Evolutionary conservation across 2,329 filamentous ascomycete species (phyloP), one percentile per base, ranked within the genome.

Genomic region (Decorospora gaudefroyi): DNA sequence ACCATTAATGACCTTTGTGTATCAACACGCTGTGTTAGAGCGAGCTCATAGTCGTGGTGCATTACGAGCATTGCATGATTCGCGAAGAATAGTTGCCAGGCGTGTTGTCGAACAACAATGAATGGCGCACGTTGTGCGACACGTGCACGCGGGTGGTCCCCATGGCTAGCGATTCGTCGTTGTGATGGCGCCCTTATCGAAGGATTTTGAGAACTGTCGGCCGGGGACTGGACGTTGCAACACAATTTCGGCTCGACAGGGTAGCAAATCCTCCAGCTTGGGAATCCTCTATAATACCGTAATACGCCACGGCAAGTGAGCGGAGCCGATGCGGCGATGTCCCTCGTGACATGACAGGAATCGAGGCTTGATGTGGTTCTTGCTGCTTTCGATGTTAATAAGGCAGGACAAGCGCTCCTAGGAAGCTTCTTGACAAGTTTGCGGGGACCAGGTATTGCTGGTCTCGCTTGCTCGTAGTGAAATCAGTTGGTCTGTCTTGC

Each of bases 211-310:
- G 46, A 34, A 23, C 32, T 34, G 37, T 19, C 26, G 34, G 19
- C 42, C 30, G 33, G 17, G n/a, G 25, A 22, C 30, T 30, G 42
- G 42, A 42, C 32, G 42, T 35, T 26, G 19, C 33, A 21, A 41
- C 25, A 42, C 22, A 34, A 46, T 46, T 13, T 46, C 46, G 32
- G 37, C 42, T 38, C 33, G 12, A 27, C 32, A 34, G 26, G 28
- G 17, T 25, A 29, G 22, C 23, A n/a, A n/a, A n/a, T n/a, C n/a
- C n/a, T n/a, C n/a, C n/a, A n/a, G n/a, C n/a, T n/a, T n/a, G n/a
- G n/a, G n/a, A n/a, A n/a, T n/a, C n/a, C n/a, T n/a, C n/a, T n/a
- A n/a, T n/a, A n/a, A n/a, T n/a, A n/a, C n/a, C n/a, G n/a, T n/a
- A n/a, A n/a, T n/a, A n/a, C n/a, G 2, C 23, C 8, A 35, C 17